A percentile compares a stretch with the other conserved stretches of the same genome.
Evolutionary conservation across 108 stramenopile species (phyloP).

Genomic region (Discostella pseudostelligera): DNA sequence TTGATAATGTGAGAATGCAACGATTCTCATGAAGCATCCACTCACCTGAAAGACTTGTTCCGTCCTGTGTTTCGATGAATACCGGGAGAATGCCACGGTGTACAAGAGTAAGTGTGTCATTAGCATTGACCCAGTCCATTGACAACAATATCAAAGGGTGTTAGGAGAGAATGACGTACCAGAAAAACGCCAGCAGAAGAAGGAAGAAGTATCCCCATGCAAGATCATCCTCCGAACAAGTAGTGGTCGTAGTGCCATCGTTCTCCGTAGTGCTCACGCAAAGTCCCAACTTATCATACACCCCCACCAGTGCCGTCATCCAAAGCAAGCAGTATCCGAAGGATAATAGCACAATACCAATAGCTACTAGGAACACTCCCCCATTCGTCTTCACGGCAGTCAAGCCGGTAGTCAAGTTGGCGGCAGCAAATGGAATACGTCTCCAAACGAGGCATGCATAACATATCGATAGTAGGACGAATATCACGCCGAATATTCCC

Average conservation of each 20-base stretch:
- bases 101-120: too few relatives aligned
- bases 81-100: too few relatives aligned
- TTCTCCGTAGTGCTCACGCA: slow-evolving; percentile 2
- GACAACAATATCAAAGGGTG: background rate
- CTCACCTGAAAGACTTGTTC: slow-evolving; percentile 38
- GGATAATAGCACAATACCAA: slow-evolving; percentile 44
- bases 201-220: slow-evolving; percentile 36
- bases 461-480: slow-evolving; percentile 56
- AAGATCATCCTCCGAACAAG: background rate
- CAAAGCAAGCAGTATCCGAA: slow-evolving; percentile 70
- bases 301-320: slow-evolving; percentile 43
- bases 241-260: background rate
- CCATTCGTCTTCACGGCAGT: slow-evolving; percentile 64
- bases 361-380: slow-evolving; percentile 56
- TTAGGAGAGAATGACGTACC: slow-evolving; percentile 4
- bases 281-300: slow-evolving; percentile 17
- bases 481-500: slow-evolving; percentile 47
- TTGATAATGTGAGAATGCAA: background rate
- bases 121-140: background rate
- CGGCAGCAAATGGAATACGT: slow-evolving; percentile 81
- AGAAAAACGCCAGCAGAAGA: slow-evolving; percentile 38
- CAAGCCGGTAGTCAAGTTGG: slow-evolving; percentile 62
- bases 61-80: slow-evolving; percentile 22
- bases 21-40: background rate
- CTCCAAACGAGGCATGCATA: slow-evolving; percentile 69